These are phyloP conservation scores for Candida bentonensis DNA, from an alignment of 805 yeast genomes.

Conservation along the genomic window DNA sequence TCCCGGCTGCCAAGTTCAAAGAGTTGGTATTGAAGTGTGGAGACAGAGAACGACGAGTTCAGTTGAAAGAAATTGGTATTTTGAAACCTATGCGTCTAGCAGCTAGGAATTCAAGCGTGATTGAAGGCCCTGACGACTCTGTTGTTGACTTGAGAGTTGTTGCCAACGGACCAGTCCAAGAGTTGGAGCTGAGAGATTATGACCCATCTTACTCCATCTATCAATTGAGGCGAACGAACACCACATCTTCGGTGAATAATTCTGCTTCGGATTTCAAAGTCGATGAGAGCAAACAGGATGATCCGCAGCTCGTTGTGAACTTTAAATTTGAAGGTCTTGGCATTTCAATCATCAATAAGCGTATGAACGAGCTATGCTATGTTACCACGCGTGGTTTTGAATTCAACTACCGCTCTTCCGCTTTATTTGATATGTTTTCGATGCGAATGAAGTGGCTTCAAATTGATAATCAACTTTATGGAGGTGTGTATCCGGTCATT, in stretches of 20 bases:
- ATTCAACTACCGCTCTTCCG: slow-evolving; percentile 67
- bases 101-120: background rate
- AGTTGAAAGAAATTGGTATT: slow-evolving; percentile 78
- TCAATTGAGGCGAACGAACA: slow-evolving; percentile 28
- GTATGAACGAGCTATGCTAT: slow-evolving; percentile 67
- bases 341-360: slow-evolving; percentile 61
- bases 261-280: slow-evolving; percentile 6
- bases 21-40: slow-evolving; percentile 63
- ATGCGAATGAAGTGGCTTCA: slow-evolving; percentile 88
- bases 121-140: slow-evolving; percentile 5
- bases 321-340: slow-evolving; percentile 71
- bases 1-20: slow-evolving; percentile 76
- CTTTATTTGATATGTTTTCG: slow-evolving; percentile 65
- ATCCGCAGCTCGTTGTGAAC: slow-evolving; percentile 36
- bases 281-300: slow-evolving; percentile 30
- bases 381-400: slow-evolving; percentile 74
- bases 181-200: slow-evolving; percentile 69
- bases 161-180: slow-evolving; percentile 93
- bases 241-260: background rate
- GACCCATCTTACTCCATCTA: slow-evolving; percentile 46
- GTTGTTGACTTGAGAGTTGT: slow-evolving; percentile 79
- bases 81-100: background rate
- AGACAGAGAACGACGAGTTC: slow-evolving; percentile 63
- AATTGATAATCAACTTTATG: slow-evolving; percentile 80
- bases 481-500: slow-evolving; percentile 77